Percentiles rank a stretch among this genome's conserved stretches.
These are phyloP conservation scores for Chrysosporium queenslandicum DNA, from an alignment of 2,329 filamentous ascomycete genomes.

Conservation along the genomic window DNA sequence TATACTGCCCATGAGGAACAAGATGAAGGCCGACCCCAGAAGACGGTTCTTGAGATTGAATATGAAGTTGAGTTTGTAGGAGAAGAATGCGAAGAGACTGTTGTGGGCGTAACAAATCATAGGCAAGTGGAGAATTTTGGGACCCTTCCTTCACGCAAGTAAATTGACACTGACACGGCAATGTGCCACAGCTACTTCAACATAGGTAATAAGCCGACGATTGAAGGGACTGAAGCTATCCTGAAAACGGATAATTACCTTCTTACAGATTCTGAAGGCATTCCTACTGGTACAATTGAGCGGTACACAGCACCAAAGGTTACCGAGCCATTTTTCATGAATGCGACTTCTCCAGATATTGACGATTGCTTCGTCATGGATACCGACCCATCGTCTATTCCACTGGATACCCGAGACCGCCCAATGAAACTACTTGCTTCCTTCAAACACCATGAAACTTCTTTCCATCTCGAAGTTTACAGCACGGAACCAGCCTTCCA, in stretches of 20 bases:
- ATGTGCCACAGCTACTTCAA: conserved; percentile 57
- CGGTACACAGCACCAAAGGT: conserved; percentile 56
- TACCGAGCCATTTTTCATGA: conserved; percentile 60
- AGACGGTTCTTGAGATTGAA: conserved; percentile 69
- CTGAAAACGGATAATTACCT: conserved; percentile 57
- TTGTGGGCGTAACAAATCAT: conserved; percentile 90
- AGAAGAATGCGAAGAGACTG: conserved; percentile 72
- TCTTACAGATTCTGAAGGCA: conserved; percentile 60
- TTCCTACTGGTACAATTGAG: conserved; percentile 60
- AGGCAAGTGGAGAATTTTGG: conserved; percentile 45
- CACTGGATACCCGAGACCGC: conserved; percentile 54
- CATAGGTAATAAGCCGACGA: conserved; percentile 48
- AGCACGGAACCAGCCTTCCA: conserved; percentile 96
- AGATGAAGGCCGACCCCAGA: conserved; percentile 48
- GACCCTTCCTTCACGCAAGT: background rate
- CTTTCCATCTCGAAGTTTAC: conserved; percentile 72
- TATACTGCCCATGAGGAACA: conserved; percentile 67
- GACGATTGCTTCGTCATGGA: conserved; percentile 87
- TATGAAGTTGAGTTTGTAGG: conserved; percentile 77
- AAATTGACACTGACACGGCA: background rate
- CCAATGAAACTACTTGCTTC: conserved; percentile 59
- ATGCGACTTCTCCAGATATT: conserved; percentile 60
- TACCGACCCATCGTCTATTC: conserved; percentile 48
- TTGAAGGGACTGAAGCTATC: conserved; percentile 52
- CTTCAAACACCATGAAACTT: conserved; percentile 62